These are phyloP conservation scores for Cercophora sp. DNA, from an alignment of 495 filamentous ascomycete genomes.

Conservation along the genomic window DNA sequence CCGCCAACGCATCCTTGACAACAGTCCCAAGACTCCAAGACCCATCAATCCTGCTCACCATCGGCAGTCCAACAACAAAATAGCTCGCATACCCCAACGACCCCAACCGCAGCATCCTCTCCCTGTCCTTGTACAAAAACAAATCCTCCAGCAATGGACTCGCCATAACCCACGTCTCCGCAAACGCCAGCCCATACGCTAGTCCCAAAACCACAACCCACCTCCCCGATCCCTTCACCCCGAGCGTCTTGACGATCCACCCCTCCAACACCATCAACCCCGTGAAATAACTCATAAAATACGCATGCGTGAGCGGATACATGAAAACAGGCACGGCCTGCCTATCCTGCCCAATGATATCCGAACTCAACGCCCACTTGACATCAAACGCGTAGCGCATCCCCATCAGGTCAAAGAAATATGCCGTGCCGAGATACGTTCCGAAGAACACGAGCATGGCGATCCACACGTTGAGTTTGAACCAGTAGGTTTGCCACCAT, in stretches of 20 bases:
- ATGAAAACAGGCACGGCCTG: conserved; percentile 10
- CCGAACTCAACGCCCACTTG: conserved; percentile 2
- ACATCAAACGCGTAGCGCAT: conserved; percentile 11
- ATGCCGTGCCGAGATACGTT: conserved; percentile 7
- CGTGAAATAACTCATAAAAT: conserved; percentile 11
- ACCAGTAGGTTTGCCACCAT: conserved; percentile 3
- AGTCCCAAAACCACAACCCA: not conserved
- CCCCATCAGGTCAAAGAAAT: conserved; percentile 13
- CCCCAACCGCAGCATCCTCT: conserved; percentile 2
- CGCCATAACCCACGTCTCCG: conserved; percentile 11
- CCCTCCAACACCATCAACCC: not conserved
- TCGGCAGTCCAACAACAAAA: conserved; percentile 10
- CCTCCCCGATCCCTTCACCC: not conserved
- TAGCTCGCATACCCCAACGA: conserved; percentile 10
- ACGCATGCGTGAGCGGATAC: conserved; percentile 11
- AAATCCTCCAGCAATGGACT: conserved; percentile 7
- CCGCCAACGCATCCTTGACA: not conserved
- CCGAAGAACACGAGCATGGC: conserved; percentile 4
- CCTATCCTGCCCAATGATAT: not conserved
- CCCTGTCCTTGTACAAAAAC: not conserved
- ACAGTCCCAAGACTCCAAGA: conserved; percentile 2
- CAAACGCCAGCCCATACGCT: conserved; percentile 1
- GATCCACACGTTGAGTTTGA: conserved; percentile 12
- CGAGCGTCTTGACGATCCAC: not conserved
- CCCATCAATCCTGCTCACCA: conserved; percentile 7